Evolutionary conservation across 23 red algal species (phyloP), one percentile per base, ranked within the genome.

Genomic region (Gracilariopsis chorda): DNA sequence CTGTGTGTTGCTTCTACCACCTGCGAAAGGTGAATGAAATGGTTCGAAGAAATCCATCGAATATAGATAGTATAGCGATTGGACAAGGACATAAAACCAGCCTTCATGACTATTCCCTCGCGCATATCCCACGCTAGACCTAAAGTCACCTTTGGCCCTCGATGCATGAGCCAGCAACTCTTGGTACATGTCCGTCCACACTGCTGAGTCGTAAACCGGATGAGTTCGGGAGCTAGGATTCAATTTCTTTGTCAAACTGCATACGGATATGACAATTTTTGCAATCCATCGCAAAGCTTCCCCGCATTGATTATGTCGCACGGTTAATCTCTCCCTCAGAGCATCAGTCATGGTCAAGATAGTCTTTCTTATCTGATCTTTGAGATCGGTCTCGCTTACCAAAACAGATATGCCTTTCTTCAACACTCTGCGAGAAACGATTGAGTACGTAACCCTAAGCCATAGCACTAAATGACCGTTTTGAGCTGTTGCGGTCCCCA

Each of bases 271-370:
- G 20, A 78, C 19, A 33, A 16, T 40, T 51, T 73, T 52, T 32
- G 68, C 43, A 51, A 89, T 42, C 65, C 85, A 89, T 28, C 51
- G 55, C 3, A 73, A 46, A 72, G 78, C 25, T 23, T 89, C 85
- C 39, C 25, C 42, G 4, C 39, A 59, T 24, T 62, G 76, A 27
- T 49, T 77, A n/a, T 89, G 64, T 73, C 67, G 42, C 12, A 73
- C 13, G 33, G 40, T 25, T 35, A 73, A 46, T 46, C 47, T 73
- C 3, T 46, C 14, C 17, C n/a, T 46, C 67, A 73, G 32, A 45
- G 47, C 29, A 14, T 44, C 30, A 11, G 67, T 73, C 20, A 73
- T 73, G 46, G 37, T 55, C 30, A 30, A 27, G 20, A 89, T 27
- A 21, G 78, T 44, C 12, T 46, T 35, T 55, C 42, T 32, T n/a